These are phyloP conservation scores for Claviceps sp. DNA, from an alignment of 2,329 filamentous ascomycete genomes.

Conservation along the genomic window DNA sequence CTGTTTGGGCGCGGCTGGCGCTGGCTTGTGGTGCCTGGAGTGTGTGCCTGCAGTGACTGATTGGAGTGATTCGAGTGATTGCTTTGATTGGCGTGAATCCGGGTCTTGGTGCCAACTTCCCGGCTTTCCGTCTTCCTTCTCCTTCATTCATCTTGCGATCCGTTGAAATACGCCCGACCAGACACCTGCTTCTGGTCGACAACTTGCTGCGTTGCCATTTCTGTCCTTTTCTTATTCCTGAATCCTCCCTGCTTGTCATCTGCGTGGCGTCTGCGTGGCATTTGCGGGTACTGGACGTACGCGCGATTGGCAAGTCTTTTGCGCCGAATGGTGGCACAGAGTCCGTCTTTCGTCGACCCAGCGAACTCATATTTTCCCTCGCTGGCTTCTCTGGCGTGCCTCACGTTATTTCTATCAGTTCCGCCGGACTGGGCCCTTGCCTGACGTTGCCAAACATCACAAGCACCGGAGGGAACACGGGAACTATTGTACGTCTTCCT, in stretches of 20 bases:
- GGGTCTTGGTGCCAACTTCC: constrained; percentile 1
- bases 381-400: background rate
- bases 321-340: background rate
- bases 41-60: background rate
- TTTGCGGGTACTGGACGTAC: background rate
- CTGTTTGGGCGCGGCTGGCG: background rate
- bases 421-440: too few species aligned
- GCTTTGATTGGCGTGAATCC: background rate
- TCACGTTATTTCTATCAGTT: background rate
- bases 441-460: too few species aligned
- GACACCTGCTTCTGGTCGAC: background rate
- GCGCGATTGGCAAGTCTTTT: background rate
- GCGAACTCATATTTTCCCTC: background rate
- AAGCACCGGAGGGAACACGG: too few species aligned
- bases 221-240: background rate
- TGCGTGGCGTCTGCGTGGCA: background rate
- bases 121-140: constrained; percentile 2
- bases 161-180: background rate
- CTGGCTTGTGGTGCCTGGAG: background rate
- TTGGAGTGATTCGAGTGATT: too few species aligned
- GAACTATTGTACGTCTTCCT: background rate
- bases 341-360: background rate
- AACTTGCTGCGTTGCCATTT: background rate
- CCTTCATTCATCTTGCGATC: background rate
- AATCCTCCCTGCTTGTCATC: background rate